These are phyloP conservation scores for Trypanosoma vivax DNA, from an alignment of 208 protist species.

Conservation along the genomic window DNA sequence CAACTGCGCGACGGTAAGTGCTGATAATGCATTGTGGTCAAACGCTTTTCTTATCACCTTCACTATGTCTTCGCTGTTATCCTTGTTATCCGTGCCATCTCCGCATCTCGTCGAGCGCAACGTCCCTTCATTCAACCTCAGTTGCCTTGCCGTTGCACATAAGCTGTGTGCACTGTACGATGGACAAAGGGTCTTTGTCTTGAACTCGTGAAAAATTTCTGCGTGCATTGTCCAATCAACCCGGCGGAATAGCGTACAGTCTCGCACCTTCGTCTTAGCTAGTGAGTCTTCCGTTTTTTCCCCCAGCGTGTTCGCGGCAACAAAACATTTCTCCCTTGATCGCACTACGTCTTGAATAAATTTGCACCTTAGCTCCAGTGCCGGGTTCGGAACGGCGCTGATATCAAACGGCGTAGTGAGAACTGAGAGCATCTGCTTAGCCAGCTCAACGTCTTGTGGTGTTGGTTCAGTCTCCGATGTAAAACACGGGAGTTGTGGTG, in stretches of 20 bases:
- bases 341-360: slow-evolving; percentile 46
- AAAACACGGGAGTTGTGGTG: slow-evolving; percentile 24
- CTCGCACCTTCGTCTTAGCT: slow-evolving; percentile 8
- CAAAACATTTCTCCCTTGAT: slow-evolving; percentile 1
- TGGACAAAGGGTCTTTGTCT: slow-evolving; percentile 30
- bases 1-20: slow-evolving; percentile 33
- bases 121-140: background rate
- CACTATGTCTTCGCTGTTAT: slow-evolving; percentile 7
- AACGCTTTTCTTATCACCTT: slow-evolving; percentile 22
- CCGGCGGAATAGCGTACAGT: slow-evolving; percentile 47
- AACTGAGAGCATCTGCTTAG: slow-evolving; percentile 37
- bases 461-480: slow-evolving; percentile 1
- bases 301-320: background rate
- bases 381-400: slow-evolving; percentile 60
- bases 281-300: background rate
- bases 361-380: slow-evolving; percentile 53
- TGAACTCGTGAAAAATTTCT: slow-evolving; percentile 42
- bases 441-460: slow-evolving; percentile 19
- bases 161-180: slow-evolving; percentile 34
- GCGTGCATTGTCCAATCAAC: no score
- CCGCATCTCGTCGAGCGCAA: background rate
- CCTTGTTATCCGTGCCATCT: background rate
- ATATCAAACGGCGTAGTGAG: slow-evolving; percentile 54
- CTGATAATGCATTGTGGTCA: slow-evolving; percentile 24
- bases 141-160: slow-evolving; percentile 21